Conservation (phyloP, 2,329 filamentous ascomycete species). For the Penicillium sp. region DNA sequence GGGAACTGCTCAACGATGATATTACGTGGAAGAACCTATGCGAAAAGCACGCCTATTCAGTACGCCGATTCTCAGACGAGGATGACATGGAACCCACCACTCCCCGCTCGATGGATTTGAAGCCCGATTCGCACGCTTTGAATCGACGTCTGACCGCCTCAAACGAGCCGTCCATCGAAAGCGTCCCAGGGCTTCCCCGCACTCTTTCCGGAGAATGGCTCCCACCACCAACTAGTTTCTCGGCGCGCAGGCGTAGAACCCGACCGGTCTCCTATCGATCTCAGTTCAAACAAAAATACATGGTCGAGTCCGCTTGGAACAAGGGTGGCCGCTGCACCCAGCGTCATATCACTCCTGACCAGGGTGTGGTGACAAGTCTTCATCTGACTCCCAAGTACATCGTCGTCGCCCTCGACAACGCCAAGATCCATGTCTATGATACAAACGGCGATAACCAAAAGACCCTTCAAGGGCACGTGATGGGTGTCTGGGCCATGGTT, state of each 20-base stretch:
- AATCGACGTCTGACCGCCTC: constrained; percentile 27
- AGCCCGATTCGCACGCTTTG: constrained; percentile 24
- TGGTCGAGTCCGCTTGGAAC: constrained; percentile 96
- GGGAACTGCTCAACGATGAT: constrained; percentile 90
- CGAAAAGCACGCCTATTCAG: constrained; percentile 95
- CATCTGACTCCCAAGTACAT: constrained; percentile 96
- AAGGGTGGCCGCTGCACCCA: constrained; percentile 84
- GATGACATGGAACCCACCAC: constrained; percentile 41
- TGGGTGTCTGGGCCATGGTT: constrained; percentile 99
- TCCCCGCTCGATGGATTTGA: constrained; percentile 27
- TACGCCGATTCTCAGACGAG: constrained; percentile 62
- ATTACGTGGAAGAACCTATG: constrained; percentile 98
- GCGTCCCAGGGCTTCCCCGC: constrained; percentile 52
- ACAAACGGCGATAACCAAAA: constrained; percentile 85
- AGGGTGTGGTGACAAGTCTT: constrained; percentile 93
- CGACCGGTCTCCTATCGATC: constrained; percentile 86
- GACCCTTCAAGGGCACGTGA: constrained; percentile 91
- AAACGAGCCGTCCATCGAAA: constrained; percentile 48
- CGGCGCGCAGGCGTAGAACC: constrained; percentile 53
- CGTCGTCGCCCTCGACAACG: constrained; percentile 95
- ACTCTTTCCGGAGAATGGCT: constrained; percentile 39
- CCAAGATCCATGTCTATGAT: constrained; percentile 97
- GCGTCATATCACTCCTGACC: constrained; percentile 91
- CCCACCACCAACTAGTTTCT: constrained; percentile 34
- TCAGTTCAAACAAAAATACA: constrained; percentile 96